phyloP scores from a whole-genome alignment of 2,329 filamentous ascomycete genomes.

The Alternaria viburni region DNA sequence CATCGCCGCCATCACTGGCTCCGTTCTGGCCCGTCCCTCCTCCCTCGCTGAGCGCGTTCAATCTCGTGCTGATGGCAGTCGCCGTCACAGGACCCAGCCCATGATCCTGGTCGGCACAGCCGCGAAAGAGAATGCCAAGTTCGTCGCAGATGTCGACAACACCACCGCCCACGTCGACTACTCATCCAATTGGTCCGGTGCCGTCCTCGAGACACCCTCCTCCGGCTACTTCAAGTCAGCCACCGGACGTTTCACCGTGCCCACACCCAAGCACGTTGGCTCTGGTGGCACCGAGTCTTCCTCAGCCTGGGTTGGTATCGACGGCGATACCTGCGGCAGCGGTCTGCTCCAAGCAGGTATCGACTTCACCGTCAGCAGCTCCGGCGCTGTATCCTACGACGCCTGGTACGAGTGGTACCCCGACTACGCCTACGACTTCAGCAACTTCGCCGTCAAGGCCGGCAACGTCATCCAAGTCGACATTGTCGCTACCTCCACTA shows the following conservation, averaged over 20 bases:
- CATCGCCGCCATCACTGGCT: slow-evolving; percentile 17
- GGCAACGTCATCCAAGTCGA: slow-evolving; percentile 55
- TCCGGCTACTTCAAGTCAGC: slow-evolving; percentile 61
- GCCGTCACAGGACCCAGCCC: slow-evolving; percentile 22
- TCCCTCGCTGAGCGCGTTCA: slow-evolving; percentile 21
- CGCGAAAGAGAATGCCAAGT: slow-evolving; percentile 14
- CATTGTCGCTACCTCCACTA: slow-evolving; percentile 50
- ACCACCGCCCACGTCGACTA: slow-evolving; percentile 57
- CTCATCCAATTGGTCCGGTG: slow-evolving; percentile 66
- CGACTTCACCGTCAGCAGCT: slow-evolving; percentile 56
- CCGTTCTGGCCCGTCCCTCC: slow-evolving; percentile 19
- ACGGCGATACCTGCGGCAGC: slow-evolving; percentile 62
- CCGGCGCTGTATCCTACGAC: slow-evolving; percentile 53
- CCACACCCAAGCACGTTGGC: slow-evolving; percentile 53
- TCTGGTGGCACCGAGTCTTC: slow-evolving; percentile 53
- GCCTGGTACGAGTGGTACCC: slow-evolving; percentile 70
- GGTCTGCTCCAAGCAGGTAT: slow-evolving; percentile 65
- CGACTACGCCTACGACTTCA: slow-evolving; percentile 62
- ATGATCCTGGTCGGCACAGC: slow-evolving; percentile 18
- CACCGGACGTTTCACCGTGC: slow-evolving; percentile 61
- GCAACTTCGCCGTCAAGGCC: slow-evolving; percentile 51
- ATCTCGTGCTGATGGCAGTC: slow-evolving; percentile 20
- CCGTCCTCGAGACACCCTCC: slow-evolving; percentile 52
- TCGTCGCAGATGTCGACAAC: slow-evolving; percentile 21
- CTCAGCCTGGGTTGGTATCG: slow-evolving; percentile 67